Percentiles rank a stretch among this genome's conserved stretches.
Evolutionary conservation across 768 basidiomycete species (phyloP).

Genomic region (Pleurotus cornucopiae): DNA sequence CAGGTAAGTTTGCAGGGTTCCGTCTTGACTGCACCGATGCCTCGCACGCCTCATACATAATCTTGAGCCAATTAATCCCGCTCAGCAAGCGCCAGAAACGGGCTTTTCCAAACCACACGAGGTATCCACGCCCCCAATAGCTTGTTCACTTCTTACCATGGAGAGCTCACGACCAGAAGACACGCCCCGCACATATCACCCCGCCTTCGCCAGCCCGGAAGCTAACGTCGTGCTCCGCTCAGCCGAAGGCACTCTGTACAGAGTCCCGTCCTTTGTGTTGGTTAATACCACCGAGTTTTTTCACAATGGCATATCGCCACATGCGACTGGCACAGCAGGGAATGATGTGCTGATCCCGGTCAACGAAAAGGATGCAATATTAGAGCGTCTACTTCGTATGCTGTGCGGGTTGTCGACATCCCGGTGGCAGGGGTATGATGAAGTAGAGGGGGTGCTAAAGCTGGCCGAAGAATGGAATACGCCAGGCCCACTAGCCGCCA

Average conservation of each 20-base stretch:
- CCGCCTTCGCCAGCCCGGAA: conserved; percentile 26
- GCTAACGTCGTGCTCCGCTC: conserved; percentile 35
- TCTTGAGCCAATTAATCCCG: background rate
- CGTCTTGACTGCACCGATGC: too few relatives aligned
- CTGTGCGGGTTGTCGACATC: conserved; percentile 36
- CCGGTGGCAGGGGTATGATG: conserved; percentile 34
- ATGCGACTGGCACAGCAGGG: conserved; percentile 4
- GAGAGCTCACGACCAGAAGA: conserved; percentile 7
- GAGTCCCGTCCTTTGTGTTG: conserved; percentile 26
- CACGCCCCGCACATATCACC: conserved; percentile 21
- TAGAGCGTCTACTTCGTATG: conserved; percentile 36
- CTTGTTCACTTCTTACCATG: background rate
- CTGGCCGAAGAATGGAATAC: conserved; percentile 45
- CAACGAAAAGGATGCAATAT: conserved; percentile 29
- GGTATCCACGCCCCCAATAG: background rate
- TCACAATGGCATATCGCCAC: conserved; percentile 19
- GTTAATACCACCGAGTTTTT: conserved; percentile 34
- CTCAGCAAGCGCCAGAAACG: background rate
- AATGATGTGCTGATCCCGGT: conserved; percentile 16
- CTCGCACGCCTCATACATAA: too few relatives aligned
- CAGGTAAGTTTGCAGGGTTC: too few relatives aligned
- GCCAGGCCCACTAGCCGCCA: conserved; percentile 36
- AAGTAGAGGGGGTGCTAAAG: conserved; percentile 30
- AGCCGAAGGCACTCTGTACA: conserved; percentile 47
- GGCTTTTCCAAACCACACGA: background rate